These are phyloP conservation scores for Gynostemma pentaphyllum DNA, from an alignment of 306 rosid genomes.

Conservation along the genomic window DNA sequence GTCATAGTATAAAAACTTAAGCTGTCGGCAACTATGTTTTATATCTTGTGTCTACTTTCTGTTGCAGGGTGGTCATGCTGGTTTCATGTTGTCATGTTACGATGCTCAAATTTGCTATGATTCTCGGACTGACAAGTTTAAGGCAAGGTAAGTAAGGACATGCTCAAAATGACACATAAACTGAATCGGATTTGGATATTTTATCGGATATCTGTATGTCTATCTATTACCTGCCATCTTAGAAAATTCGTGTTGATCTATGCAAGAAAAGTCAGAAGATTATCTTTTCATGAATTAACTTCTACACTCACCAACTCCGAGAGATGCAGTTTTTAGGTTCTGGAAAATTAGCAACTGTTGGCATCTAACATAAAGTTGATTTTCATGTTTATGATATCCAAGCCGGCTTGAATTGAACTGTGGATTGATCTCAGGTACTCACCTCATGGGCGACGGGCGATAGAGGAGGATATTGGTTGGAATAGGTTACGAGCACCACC, in stretches of 20 bases:
- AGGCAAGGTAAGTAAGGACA: slow-evolving; percentile 57
- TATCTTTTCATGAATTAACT: no score
- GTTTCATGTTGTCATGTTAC: slow-evolving; percentile 88
- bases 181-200: not conserved
- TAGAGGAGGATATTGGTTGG: slow-evolving; percentile 73
- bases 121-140: slow-evolving; percentile 43
- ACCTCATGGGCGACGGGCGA: slow-evolving; percentile 60
- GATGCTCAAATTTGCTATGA: slow-evolving; percentile 80
- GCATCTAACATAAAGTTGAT: no score
- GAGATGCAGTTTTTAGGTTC: no score
- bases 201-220: not conserved
- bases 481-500: slow-evolving; percentile 72
- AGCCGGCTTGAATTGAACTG: not conserved
- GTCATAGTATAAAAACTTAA: not conserved
- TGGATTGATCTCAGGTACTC: slow-evolving; percentile 47
- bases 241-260: no score
- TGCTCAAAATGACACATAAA: not conserved
- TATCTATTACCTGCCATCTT: not conserved
- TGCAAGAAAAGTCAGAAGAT: no score
- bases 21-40: not conserved
- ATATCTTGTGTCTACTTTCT: not conserved
- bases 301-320: no score
- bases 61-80: slow-evolving; percentile 81
- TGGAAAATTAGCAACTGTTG: no score
- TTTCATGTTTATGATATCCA: not conserved